Evolutionary conservation across 768 basidiomycete genomes (phyloP).

Genomic region (Suillus bovinus): DNA sequence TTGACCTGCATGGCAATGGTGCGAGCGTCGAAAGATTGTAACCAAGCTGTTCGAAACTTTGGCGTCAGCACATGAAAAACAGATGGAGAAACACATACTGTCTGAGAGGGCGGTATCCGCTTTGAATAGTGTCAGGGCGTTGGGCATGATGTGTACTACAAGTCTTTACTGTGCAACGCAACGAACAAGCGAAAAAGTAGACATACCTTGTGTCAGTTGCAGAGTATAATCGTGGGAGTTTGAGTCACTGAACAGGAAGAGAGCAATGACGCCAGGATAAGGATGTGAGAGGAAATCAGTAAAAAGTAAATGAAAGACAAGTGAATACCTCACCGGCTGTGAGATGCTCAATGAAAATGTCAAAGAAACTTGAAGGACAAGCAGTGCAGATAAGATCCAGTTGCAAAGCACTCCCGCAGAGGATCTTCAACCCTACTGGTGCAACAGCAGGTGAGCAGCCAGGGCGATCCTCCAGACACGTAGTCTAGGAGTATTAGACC

Average conservation of each 20-base stretch:
- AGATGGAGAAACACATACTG: not conserved
- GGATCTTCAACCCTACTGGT: not conserved
- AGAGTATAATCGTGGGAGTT: not conserved
- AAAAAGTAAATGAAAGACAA: not conserved
- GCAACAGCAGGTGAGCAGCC: not conserved
- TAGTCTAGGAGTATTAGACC: not conserved
- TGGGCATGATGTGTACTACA: slow-evolving; percentile 4
- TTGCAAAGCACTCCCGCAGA: not conserved
- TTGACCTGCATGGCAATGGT: not conserved
- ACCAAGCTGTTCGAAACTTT: not conserved
- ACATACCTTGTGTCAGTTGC: not conserved
- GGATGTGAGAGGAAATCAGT: not conserved
- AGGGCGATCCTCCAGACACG: not conserved
- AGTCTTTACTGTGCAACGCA: not conserved
- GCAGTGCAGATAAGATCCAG: not conserved
- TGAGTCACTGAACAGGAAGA: not conserved
- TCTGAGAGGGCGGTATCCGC: not conserved
- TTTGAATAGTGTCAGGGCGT: not conserved
- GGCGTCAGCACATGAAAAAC: not conserved
- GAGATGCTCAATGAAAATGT: not conserved
- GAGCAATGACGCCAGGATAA: not conserved
- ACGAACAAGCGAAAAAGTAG: not conserved
- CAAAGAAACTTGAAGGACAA: not conserved
- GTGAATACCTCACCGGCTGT: not conserved
- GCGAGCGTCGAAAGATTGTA: not conserved